Evolutionary conservation across 306 rosid species (phyloP), one percentile per base, ranked within the genome.

Genomic region (Ormosia emarginata): DNA sequence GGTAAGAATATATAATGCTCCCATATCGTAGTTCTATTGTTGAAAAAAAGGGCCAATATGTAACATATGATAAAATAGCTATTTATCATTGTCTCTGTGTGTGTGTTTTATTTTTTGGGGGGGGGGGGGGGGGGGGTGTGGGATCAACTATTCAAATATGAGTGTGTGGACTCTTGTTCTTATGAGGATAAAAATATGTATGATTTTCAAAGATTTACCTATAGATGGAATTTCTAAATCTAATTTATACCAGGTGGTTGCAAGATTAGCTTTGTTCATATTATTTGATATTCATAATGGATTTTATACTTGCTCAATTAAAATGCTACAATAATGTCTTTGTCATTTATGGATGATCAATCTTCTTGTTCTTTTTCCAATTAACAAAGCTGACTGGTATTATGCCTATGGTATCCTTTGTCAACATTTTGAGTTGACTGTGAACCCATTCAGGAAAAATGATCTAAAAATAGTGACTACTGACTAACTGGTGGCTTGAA

Each of bases 1-100:
- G 98, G 97, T 95, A 91, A 68, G 92, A 79, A 71, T 81, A 13
- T 76, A 1, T 24, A 76, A 76, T 68, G 9, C 50, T 47, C 37
- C 61, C 58, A 37, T 17, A 57, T 71, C 40, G 14, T 47, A 4
- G 53, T 40, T 64, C 39, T 70, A 76, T 74, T 67, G 61, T 39
- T 70, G 67, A 68, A 67, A 0, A 24, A n/a, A 34, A 61, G 29
- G 24, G 69, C 44, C 61, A 24, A 34, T 65, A 5, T n/a, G 7
- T 18, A 58, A 18, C 11, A 33, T 74, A 10, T 15, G 7, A 24
- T 33, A 9, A 67, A 47, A 62, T 66, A 65, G 37, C 40, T 59
- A 61, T 61, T 34, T 39, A 43, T 1, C 78, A 36, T 63, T 30
- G 12, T 8, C 12, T 43, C 11, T 43, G 10, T 43, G 8, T 43